Conservation (phyloP, 2,329 filamentous ascomycete species). For the Penicillium sp. region DNA sequence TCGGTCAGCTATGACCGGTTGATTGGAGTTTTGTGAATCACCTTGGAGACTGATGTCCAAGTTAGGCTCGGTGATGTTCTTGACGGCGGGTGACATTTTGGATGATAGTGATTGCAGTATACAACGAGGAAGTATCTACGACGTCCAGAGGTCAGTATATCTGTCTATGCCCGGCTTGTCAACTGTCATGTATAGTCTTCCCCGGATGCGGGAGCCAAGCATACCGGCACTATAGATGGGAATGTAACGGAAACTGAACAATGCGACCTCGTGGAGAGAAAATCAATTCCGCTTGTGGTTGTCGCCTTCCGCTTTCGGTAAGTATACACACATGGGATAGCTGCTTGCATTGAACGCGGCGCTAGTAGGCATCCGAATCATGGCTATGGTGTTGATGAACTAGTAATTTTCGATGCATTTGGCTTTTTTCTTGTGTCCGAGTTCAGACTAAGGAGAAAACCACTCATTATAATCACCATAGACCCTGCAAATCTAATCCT, state of each 20-base stretch:
- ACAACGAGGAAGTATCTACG: too few relatives aligned
- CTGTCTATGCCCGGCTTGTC: not conserved
- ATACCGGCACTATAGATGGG: not conserved
- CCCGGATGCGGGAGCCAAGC: conserved; percentile 1
- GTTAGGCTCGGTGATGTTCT: conserved; percentile 36
- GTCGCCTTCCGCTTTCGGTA: conserved; percentile 16
- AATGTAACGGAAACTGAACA: conserved; percentile 10
- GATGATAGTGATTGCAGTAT: not conserved
- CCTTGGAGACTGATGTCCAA: conserved; percentile 27
- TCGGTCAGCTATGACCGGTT: conserved; percentile 4
- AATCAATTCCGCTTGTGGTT: not conserved
- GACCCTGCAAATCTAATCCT: not conserved
- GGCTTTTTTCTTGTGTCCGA: too few relatives aligned
- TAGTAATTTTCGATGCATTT: too few relatives aligned
- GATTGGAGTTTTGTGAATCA: not conserved
- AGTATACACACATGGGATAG: not conserved
- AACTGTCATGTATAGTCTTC: too few relatives aligned
- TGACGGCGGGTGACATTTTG: conserved; percentile 21
- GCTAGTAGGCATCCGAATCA: too few relatives aligned
- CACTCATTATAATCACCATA: too few relatives aligned
- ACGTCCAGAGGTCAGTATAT: not conserved
- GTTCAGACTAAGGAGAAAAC: too few relatives aligned
- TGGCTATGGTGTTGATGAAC: too few relatives aligned
- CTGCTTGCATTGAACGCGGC: too few relatives aligned
- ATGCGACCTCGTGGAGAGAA: conserved; percentile 6